These are phyloP conservation scores for Diversispora eburnea DNA, from an alignment of 192 early-diverging fungal genomes.

Conservation along the genomic window DNA sequence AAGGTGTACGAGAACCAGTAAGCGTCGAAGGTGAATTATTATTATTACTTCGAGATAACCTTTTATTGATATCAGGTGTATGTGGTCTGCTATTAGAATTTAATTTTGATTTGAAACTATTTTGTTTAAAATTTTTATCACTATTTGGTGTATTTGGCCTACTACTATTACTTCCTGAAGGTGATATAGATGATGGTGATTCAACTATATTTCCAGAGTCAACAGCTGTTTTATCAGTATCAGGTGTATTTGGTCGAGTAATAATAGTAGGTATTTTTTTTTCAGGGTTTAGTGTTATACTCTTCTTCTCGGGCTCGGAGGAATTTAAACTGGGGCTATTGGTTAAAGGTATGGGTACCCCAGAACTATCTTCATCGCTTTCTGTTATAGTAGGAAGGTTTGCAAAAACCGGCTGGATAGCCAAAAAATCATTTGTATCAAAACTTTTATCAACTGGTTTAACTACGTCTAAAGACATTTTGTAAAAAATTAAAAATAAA, in stretches of 20 bases:
- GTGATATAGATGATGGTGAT: background rate
- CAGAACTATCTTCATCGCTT: background rate
- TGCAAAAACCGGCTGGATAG: background rate
- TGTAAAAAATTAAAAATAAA: background rate
- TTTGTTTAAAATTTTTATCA: background rate
- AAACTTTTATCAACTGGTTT: background rate
- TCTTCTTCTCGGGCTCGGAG: no score
- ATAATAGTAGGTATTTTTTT: background rate
- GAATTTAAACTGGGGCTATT: background rate
- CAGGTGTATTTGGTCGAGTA: conserved; percentile 4
- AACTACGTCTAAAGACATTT: background rate
- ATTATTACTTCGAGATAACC: background rate
- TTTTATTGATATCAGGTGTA: background rate
- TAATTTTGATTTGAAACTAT: background rate
- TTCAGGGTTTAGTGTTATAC: background rate
- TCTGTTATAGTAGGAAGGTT: background rate
- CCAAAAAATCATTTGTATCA: background rate
- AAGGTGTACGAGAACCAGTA: background rate
- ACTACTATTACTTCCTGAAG: background rate
- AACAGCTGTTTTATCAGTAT: conserved; percentile 2
- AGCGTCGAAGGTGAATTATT: background rate
- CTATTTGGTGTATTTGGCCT: conserved; percentile 7
- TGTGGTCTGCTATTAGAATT: background rate
- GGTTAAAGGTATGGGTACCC: background rate
- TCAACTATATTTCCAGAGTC: background rate